Conservation (phyloP, 2,329 filamentous ascomycete species). For the Zalaria sp. region DNA sequence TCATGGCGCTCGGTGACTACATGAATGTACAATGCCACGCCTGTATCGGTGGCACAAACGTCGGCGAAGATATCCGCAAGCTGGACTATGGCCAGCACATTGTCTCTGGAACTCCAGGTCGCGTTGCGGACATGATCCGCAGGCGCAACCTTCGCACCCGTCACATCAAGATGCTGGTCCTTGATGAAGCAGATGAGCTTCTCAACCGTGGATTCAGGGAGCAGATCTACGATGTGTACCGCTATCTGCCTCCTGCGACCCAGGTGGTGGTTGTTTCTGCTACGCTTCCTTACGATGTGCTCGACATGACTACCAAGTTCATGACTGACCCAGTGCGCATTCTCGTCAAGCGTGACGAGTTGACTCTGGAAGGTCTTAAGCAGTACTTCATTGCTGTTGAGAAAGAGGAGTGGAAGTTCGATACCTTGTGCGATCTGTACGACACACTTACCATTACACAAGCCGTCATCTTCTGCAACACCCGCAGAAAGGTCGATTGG, state of each 20-base stretch:
- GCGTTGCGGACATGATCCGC: slow-evolving; percentile 77
- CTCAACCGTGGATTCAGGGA: slow-evolving; percentile 93
- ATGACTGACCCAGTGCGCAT: slow-evolving; percentile 97
- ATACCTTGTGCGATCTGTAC: slow-evolving; percentile 96
- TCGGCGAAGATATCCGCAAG: slow-evolving; percentile 94
- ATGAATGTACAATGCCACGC: slow-evolving; percentile 99
- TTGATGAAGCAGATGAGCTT: slow-evolving; percentile 64
- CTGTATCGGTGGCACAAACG: slow-evolving; percentile 95
- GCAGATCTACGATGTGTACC: slow-evolving; percentile 98
- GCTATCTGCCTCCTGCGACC: slow-evolving; percentile 87
- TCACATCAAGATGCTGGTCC: slow-evolving; percentile 65
- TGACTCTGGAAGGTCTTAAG: slow-evolving; percentile 94
- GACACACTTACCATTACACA: slow-evolving; percentile 97
- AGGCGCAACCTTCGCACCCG: slow-evolving; percentile 58
- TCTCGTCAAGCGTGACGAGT: slow-evolving; percentile 93
- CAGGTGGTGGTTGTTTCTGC: slow-evolving; percentile 98
- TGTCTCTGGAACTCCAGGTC: slow-evolving; percentile 91
- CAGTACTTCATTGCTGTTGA: slow-evolving; percentile 99
- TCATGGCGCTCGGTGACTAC: slow-evolving; percentile 99
- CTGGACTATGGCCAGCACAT: slow-evolving; percentile 97
- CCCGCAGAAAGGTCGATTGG: slow-evolving; percentile 97
- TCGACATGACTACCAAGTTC: slow-evolving; percentile 99
- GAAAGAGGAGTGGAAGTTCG: slow-evolving; percentile 99
- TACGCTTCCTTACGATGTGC: slow-evolving; percentile 91
- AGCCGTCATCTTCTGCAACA: slow-evolving; percentile 99